These are phyloP conservation scores for Talaromyces thailandensis DNA, from an alignment of 495 filamentous ascomycete genomes.

Conservation along the genomic window DNA sequence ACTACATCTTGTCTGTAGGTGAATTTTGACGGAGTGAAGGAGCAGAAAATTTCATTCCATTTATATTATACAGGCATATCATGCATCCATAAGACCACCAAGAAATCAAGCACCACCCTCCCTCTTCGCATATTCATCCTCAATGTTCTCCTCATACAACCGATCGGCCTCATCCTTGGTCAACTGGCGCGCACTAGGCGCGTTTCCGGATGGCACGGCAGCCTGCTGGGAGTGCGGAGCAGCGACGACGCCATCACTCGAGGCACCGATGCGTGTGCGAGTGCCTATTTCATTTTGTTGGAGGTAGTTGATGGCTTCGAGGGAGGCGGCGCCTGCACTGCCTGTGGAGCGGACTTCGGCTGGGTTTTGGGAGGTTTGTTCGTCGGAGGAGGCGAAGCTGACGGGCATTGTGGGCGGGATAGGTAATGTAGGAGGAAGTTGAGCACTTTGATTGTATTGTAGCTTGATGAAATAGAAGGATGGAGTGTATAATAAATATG, in stretches of 20 bases:
- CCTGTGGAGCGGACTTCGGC: constrained; percentile 1
- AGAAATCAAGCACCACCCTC: constrained; percentile 52
- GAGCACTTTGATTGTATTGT: not conserved
- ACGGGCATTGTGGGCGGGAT: constrained; percentile 19
- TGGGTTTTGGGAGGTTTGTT: constrained; percentile 7
- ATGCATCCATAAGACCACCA: not conserved
- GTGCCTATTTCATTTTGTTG: constrained; percentile 7
- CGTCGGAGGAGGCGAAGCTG: constrained; percentile 15
- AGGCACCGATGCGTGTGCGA: constrained; percentile 9
- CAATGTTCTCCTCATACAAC: constrained; percentile 61
- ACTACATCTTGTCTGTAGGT: not conserved
- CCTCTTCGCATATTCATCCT: constrained; percentile 72
- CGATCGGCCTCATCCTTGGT: constrained; percentile 48
- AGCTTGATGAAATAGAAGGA: not conserved
- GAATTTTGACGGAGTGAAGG: not conserved
- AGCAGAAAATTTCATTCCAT: not conserved
- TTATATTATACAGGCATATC: not conserved
- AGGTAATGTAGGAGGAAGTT: not conserved
- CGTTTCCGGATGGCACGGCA: constrained; percentile 7
- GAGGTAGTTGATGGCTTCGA: constrained; percentile 9
- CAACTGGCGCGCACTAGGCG: constrained; percentile 18
- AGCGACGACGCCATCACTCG: constrained; percentile 8
- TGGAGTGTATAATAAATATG: too few relatives aligned
- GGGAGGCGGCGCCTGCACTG: constrained; percentile 12
- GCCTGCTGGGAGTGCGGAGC: constrained; percentile 10